A percentile compares a stretch with the other conserved stretches of the same genome.
These are phyloP conservation scores for Theileria orientalis DNA, from an alignment of 169 alveolate species.

Conservation along the genomic window DNA sequence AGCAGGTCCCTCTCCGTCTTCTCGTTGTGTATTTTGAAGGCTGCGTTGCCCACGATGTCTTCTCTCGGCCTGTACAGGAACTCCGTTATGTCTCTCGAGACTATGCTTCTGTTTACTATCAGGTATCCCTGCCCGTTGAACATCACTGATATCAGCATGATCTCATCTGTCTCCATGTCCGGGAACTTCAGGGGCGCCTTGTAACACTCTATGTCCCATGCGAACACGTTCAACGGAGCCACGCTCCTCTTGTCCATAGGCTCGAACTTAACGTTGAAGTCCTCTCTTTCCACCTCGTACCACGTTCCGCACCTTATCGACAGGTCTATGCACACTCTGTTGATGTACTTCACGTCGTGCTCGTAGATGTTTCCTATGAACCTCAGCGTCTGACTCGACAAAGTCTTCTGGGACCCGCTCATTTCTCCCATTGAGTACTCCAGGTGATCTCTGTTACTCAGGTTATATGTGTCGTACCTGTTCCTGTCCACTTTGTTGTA, in stretches of 20 bases:
- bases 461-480: not conserved
- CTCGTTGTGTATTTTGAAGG: conserved; percentile 71
- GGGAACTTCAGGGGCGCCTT: conserved; percentile 98
- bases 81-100: conserved; percentile 91
- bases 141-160: conserved; percentile 92
- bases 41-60: conserved; percentile 88
- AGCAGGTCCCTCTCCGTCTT: conserved; percentile 64
- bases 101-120: conserved; percentile 90
- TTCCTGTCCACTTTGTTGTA: not conserved
- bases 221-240: conserved; percentile 90
- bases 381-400: conserved; percentile 74
- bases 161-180: conserved; percentile 88
- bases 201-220: conserved; percentile 99
- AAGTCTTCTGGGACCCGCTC: conserved; percentile 55
- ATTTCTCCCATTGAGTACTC: conserved; percentile 17
- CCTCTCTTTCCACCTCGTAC: conserved; percentile 84
- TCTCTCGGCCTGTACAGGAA: conserved; percentile 95
- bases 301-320: conserved; percentile 94
- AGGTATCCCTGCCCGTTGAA: conserved; percentile 95
- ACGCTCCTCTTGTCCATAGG: conserved; percentile 69
- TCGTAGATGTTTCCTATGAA: conserved; percentile 90
- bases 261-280: conserved; percentile 52
- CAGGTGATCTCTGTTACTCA: conserved; percentile 1
- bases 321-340: conserved; percentile 91
- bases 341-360: conserved; percentile 93